A percentile compares a stretch with the other conserved stretches of the same genome.
Conservation (phyloP, 2,329 filamentous ascomycete genomes). For the Diaporthe sp. region DNA sequence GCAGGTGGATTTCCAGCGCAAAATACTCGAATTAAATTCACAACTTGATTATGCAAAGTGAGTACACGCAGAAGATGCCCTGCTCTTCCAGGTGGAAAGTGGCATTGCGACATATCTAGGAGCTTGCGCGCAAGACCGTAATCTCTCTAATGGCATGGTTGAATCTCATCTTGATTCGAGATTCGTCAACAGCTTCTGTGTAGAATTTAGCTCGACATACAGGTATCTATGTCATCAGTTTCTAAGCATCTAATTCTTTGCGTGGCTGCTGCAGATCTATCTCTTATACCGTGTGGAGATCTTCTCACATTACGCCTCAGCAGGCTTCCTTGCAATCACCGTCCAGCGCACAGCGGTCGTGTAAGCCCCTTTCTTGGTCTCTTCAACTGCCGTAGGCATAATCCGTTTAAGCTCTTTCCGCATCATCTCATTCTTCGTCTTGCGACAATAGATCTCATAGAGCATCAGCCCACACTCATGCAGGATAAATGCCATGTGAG, state of each 20-base stretch:
- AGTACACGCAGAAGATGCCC: no score
- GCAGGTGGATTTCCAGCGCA: no score
- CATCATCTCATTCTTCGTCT: slow-evolving; percentile 37
- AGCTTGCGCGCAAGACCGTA: neutral
- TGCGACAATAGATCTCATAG: slow-evolving; percentile 38
- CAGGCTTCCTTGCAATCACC: slow-evolving; percentile 32
- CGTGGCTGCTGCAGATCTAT: neutral
- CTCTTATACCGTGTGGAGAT: neutral
- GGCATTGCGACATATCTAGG: no score
- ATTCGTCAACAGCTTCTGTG: neutral
- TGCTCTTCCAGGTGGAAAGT: neutral
- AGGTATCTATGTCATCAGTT: neutral
- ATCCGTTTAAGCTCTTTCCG: slow-evolving; percentile 31
- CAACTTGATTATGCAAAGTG: no score
- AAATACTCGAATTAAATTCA: no score
- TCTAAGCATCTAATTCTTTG: neutral
- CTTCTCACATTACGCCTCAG: neutral
- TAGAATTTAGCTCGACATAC: neutral
- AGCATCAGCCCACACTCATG: slow-evolving; percentile 35
- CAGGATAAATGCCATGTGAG: neutral
- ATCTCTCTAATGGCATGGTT: neutral
- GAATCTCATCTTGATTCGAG: neutral
- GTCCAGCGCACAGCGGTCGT: slow-evolving; percentile 14
- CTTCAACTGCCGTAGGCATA: slow-evolving; percentile 34
- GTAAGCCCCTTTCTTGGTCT: slow-evolving; percentile 34